Evolutionary conservation across 1,284 basidiomycete genomes (phyloP).

Genomic region (Pterulicium gracile): DNA sequence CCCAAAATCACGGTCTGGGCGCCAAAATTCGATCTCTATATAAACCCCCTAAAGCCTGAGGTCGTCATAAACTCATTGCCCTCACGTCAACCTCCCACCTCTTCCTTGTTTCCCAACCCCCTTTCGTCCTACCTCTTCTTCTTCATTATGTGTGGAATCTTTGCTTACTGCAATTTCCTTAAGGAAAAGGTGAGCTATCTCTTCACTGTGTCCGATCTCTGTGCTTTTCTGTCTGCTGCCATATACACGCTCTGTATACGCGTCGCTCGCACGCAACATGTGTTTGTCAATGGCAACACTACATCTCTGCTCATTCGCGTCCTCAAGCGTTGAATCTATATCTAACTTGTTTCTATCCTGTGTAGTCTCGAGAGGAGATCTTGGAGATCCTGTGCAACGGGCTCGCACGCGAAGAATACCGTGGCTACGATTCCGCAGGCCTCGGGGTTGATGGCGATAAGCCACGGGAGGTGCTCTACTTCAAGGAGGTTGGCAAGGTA

Average conservation of each 20-base stretch:
- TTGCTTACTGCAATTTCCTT: constrained; percentile 88
- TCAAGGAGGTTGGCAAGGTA: constrained; percentile 99
- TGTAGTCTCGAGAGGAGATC: constrained; percentile 85
- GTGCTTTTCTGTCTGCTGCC: background rate
- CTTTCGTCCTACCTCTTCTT: background rate
- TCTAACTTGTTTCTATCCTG: constrained; percentile 17
- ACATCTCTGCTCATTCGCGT: too few species aligned
- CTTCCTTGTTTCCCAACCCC: background rate
- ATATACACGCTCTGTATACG: too few species aligned
- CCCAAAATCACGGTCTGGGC: too few species aligned
- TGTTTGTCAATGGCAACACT: too few species aligned
- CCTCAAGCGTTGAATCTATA: constrained; percentile 6
- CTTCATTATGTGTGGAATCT: constrained; percentile 82
- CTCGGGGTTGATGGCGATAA: constrained; percentile 93
- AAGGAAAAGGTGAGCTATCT: constrained; percentile 75
- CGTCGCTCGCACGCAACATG: too few species aligned
- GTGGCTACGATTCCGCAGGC: constrained; percentile 97
- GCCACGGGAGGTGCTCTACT: constrained; percentile 69
- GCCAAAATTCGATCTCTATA: too few species aligned
- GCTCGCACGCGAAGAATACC: constrained; percentile 93
- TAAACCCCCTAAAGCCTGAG: too few species aligned
- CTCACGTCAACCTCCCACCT: background rate
- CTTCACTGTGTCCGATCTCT: constrained; percentile 8
- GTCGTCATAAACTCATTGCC: too few species aligned
- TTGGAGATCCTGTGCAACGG: constrained; percentile 90